These are phyloP conservation scores for Saxispiralis lemnorum DNA, from an alignment of 495 filamentous ascomycete species.

Conservation along the genomic window DNA sequence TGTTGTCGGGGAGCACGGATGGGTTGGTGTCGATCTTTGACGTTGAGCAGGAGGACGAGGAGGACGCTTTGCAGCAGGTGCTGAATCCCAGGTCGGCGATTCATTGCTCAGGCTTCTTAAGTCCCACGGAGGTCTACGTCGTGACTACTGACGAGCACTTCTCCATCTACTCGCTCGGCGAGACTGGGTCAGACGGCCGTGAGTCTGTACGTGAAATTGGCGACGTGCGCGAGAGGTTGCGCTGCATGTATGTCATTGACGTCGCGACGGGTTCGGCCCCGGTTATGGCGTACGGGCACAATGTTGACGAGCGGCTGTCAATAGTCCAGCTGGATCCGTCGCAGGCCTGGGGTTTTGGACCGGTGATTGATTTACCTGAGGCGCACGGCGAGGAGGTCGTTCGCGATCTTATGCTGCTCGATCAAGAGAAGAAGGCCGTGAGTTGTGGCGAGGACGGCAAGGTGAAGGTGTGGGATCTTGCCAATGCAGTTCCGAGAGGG, in stretches of 20 bases:
- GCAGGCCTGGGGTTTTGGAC: slow-evolving; percentile 8
- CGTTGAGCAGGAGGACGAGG: slow-evolving; percentile 54
- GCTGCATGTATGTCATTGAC: slow-evolving; percentile 71
- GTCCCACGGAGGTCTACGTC: slow-evolving; percentile 32
- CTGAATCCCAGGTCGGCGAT: slow-evolving; percentile 75
- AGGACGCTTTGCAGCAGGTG: slow-evolving; percentile 69
- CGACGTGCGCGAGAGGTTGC: slow-evolving; percentile 52
- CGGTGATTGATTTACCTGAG: slow-evolving; percentile 24
- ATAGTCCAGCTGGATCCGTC: slow-evolving; percentile 5
- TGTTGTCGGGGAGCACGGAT: slow-evolving; percentile 84
- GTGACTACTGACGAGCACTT: slow-evolving; percentile 56
- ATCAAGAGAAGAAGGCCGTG: slow-evolving; percentile 28
- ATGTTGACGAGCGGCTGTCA: slow-evolving; percentile 6
- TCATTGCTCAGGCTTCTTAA: slow-evolving; percentile 66
- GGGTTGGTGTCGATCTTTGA: slow-evolving; percentile 77
- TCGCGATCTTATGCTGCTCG: slow-evolving; percentile 56
- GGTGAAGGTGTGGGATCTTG: slow-evolving; percentile 18
- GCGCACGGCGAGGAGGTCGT: slow-evolving; percentile 76
- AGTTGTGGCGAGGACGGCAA: slow-evolving; percentile 25
- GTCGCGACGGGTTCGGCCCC: slow-evolving; percentile 23
- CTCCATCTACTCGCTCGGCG: slow-evolving; percentile 49
- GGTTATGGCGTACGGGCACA: slow-evolving; percentile 12
- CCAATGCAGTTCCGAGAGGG: too few species aligned
- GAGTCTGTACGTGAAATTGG: slow-evolving; percentile 44
- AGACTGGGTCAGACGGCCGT: slow-evolving; percentile 37